Base-by-base conservation (phyloP, 1,284 basidiomycete species). In the Polyporus tsugae region DNA sequence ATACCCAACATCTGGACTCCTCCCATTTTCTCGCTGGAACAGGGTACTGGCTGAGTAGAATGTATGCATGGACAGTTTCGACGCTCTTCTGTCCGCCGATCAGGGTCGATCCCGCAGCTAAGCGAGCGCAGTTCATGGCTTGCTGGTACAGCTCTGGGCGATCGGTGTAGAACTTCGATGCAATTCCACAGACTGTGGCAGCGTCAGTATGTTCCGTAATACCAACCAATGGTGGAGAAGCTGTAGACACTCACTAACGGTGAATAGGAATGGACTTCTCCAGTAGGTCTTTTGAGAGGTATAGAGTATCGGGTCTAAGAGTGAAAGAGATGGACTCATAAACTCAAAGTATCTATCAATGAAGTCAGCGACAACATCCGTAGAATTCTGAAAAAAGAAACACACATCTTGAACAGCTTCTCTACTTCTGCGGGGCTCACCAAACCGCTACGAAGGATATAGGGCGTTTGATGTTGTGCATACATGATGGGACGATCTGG, bases 241-340 rank as follows among this genome's bases (percentile, higher is more conserved):
- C n/a, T 2, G 35, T 11, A 17, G 41, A 13, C 73, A 87, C 92
- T 87, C 75, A 94, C 92, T 88, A 65, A 92, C 91, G 46, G 93
- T 94, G 79, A 95, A 95, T 62, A 95, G 77, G 80, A 95, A 94
- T 0, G 92, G 91, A 70, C 91, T 93, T 22, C 92, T 87, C 81
- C 86, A 85, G 76, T 87, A 88, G n/a, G 89, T 91, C 71, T 84
- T 87, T 68, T 90, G 90, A 11, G 92, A 87, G 0, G 91, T 92
- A 75, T 95, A 93, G 13, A 95, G 82, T n/a, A 84, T 82, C 9
- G 91, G 91, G 74, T 95, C 93, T 33, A 94, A 81, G 22, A 94
- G 80, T 9, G 87, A 93, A 29, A 90, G 77, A 0, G 92, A 92
- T 19, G 86, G 80, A 72, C 94, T 94, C 87, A 95, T 92, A 73